phyloP scores from a whole-genome alignment of 2,329 filamentous ascomycete genomes.

The Epichloe bromicola region DNA sequence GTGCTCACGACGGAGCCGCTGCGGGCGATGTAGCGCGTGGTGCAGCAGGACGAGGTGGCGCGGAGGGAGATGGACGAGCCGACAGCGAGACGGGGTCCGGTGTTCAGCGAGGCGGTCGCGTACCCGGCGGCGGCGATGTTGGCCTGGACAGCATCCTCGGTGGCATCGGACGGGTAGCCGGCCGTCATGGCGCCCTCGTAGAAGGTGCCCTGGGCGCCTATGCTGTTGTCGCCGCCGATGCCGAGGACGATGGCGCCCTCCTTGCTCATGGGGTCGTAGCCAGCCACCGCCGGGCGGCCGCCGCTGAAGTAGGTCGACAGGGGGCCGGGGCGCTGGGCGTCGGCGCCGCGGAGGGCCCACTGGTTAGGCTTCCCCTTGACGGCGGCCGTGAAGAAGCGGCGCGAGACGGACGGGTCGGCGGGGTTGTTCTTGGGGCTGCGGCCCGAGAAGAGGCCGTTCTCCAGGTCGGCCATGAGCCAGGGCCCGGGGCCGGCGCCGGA shows the following conservation, averaged over 20 bases:
- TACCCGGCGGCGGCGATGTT: slow-evolving; percentile 33
- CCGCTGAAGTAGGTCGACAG: slow-evolving; percentile 48
- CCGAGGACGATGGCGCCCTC: slow-evolving; percentile 56
- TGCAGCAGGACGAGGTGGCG: slow-evolving; percentile 41
- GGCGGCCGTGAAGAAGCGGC: slow-evolving; percentile 42
- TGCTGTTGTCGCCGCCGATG: slow-evolving; percentile 56
- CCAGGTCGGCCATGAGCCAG: slow-evolving; percentile 58
- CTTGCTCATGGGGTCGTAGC: slow-evolving; percentile 47
- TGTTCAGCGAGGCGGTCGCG: slow-evolving; percentile 26
- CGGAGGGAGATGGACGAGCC: slow-evolving; percentile 40
- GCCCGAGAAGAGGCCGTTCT: slow-evolving; percentile 54
- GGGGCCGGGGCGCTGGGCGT: slow-evolving; percentile 35
- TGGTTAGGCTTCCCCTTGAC: slow-evolving; percentile 40
- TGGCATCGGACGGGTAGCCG: slow-evolving; percentile 46
- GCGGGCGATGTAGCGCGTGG: slow-evolving; percentile 42
- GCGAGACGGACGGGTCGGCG: slow-evolving; percentile 36
- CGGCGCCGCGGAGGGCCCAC: slow-evolving; percentile 47
- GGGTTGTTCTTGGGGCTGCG: slow-evolving; percentile 30
- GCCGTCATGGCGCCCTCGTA: slow-evolving; percentile 54
- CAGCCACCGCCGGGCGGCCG: slow-evolving; percentile 29
- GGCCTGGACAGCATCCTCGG: slow-evolving; percentile 44
- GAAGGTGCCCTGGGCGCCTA: slow-evolving; percentile 46
- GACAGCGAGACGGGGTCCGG: slow-evolving; percentile 31
- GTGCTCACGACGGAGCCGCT: slow-evolving; percentile 36
- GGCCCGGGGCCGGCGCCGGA: slow-evolving; percentile 44